Conservation (phyloP, 169 alveolate species). For the Eimeria maxima region DNA sequence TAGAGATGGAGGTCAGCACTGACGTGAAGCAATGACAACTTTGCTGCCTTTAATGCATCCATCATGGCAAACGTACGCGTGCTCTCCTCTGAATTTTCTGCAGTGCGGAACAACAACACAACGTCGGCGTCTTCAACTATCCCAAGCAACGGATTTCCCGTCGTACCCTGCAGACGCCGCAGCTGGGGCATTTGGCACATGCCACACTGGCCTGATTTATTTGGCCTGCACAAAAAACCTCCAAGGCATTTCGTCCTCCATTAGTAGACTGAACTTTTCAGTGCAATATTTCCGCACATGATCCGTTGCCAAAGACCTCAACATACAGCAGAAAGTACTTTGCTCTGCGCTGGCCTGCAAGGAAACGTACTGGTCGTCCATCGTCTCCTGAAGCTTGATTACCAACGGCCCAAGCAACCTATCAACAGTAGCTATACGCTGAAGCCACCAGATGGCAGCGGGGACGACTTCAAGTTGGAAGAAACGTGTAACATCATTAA, state of each 20-base stretch:
- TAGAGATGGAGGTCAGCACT: background rate
- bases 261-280: background rate
- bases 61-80: conserved; percentile 7
- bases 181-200: conserved; percentile 22
- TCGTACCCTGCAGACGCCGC: background rate
- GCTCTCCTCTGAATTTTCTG: background rate
- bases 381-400: background rate
- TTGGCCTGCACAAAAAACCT: conserved; percentile 2
- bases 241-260: background rate
- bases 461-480: conserved; percentile 48
- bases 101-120: conserved; percentile 48
- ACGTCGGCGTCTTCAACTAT: conserved; percentile 33
- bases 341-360: background rate
- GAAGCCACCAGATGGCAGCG: conserved; percentile 68
- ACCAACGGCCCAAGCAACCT: conserved; percentile 16
- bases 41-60: background rate
- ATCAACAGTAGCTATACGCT: conserved; percentile 10
- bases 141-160: background rate
- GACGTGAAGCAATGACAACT: background rate
- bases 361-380: background rate
- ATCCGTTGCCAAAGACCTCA: background rate
- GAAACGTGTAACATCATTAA: conserved; percentile 29
- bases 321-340: background rate
- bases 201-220: background rate
- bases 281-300: background rate